Evolutionary conservation across 2,329 filamentous ascomycete genomes (phyloP), one percentile per base, ranked within the genome.

Genomic region (Sporothrix luriei): DNA sequence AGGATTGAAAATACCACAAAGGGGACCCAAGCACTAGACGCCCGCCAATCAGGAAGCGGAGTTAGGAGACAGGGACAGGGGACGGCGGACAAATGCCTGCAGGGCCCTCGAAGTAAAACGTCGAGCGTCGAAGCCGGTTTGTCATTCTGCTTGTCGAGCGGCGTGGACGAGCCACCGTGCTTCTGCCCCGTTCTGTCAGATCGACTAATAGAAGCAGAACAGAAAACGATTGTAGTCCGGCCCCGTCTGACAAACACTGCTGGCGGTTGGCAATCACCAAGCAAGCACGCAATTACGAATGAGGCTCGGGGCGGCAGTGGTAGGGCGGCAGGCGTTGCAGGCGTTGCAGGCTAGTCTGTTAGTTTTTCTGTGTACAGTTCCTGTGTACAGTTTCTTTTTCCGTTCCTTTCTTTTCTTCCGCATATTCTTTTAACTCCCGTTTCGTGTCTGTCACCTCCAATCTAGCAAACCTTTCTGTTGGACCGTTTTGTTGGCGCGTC

Each of bases 181-280:
- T 61, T 43, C 55, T 40, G 7, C 55, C 43, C 55, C 55, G 55
- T 43, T 43, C 38, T 61, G 38, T 21, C 33, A 11, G 29, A 26
- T 29, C 40, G 13, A 16, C 40, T 13, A 43, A 43, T 43, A 29
- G 21, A 5, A n/a, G 21, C 5, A n/a, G 33, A 29, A 7, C 26
- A 48, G 10, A 64, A 33, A 49, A n/a, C 33, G 2, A 14, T 1
- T 24, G 7, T n/a, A n/a, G 11, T 43, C 38, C 24, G 38, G 14
- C 24, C 52, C 38, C 19, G 66, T 68, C 66, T 68, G 66, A 68
- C 51, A 59, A 68, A 57, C 48, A 52, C 52, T 26, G 40, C 51
- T 38, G 51, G 14, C 38, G 13, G 46, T 16, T 24, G 51, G 14
- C 38, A 6, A 59, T 21, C 66, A 68, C 38, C 38, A 68, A 68